Evolutionary conservation across 2,329 filamentous ascomycete genomes (phyloP), one percentile per base, ranked within the genome.

Genomic region (Verticillium tricorpus): DNA sequence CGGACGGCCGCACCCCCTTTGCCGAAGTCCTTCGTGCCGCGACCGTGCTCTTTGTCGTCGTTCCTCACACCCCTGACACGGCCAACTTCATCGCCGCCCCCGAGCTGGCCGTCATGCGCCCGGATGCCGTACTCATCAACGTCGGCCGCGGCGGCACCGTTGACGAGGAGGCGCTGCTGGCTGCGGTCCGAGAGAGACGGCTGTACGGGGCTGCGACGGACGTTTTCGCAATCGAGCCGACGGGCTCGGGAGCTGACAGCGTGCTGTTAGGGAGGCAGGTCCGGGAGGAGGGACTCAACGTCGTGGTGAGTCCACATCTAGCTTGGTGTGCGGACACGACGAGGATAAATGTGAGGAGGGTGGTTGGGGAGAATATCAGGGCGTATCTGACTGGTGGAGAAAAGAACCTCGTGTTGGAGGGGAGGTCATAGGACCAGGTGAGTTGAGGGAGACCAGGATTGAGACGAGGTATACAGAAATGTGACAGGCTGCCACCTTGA

Each of bases 131-230:
- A 7, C 59, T 69, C 32, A 57, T 69, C 59, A 70, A 70, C 60
- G 65, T 69, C n/a, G 74, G 74, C 4, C 68, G 74, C 39, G 74
- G 74, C 25, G 71, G 70, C 55, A 70, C 72, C 56, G 67, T 76
- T 32, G 70, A 76, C 54, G 74, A 77, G 69, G 66, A 67, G 11
- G 74, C 74, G 45, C 65, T 76, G 39, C 66, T 69, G 19, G 65
- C 68, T 6, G 72, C 74, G 22, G 60, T 77, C 14, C 64, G 67
- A 45, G 66, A 65, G 61, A 69, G 68, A 12, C 60, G 62, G 40
- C 67, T 76, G 34, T 70, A 70, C 6, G 74, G 74, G n/a, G 74
- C 74, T 11, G 73, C 71, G 60, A 68, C 74, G 31, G 74, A 77
- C 62, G 74, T 77, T 32, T 75, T 62, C 14, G 62, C 60, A 35